Evolutionary conservation across 108 stramenopile species (phyloP).

Genomic region (Aurantiochytrium sp.): DNA sequence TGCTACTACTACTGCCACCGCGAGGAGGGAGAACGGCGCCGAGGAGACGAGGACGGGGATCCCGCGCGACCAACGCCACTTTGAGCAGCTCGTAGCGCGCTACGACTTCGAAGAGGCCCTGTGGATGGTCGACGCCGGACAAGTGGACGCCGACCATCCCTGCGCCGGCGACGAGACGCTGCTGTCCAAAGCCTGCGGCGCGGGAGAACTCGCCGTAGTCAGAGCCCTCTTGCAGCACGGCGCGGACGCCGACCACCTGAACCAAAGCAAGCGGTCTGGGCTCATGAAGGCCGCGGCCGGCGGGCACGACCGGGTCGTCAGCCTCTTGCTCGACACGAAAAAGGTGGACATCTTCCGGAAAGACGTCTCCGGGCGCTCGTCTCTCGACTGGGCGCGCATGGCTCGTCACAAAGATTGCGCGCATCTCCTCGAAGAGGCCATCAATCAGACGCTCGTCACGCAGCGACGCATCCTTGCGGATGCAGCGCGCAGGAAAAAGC

Average conservation of each 20-base stretch:
- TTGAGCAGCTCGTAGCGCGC: not conserved
- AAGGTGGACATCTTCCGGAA: not conserved
- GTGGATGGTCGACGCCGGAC: slow-evolving; percentile 16
- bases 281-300: slow-evolving; percentile 28
- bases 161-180: not conserved
- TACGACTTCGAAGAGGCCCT: slow-evolving; percentile 17
- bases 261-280: not conserved
- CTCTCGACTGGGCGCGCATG: not conserved
- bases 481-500: not conserved
- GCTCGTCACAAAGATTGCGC: not conserved
- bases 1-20: too few species aligned
- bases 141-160: not conserved
- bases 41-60: too few species aligned
- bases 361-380: not conserved
- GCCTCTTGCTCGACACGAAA: not conserved
- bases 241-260: not conserved
- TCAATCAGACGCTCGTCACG: not conserved
- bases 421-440: not conserved
- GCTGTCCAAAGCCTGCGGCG: not conserved
- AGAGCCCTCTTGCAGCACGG: not conserved
- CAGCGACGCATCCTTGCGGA: not conserved
- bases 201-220: not conserved
- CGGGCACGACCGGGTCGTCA: not conserved
- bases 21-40: too few species aligned
- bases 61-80: not conserved